Conservation (phyloP, 192 early-diverging fungal species). For the Backusella morwellensis region DNA sequence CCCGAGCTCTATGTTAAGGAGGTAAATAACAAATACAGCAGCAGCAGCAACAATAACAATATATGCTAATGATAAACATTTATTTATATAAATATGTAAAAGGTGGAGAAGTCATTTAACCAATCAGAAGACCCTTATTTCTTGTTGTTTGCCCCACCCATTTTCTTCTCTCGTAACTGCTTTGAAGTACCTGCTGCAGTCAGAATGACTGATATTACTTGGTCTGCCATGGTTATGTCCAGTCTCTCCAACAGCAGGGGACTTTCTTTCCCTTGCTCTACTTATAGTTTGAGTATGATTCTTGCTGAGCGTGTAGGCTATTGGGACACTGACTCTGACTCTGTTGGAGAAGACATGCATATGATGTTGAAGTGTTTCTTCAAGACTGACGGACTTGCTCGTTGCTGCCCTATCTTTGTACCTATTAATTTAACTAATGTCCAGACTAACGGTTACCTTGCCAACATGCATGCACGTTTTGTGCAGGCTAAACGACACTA, state of each 20-base stretch:
- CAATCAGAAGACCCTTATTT: constrained; percentile 46
- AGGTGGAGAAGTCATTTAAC: constrained; percentile 39
- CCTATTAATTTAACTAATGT: constrained; percentile 69
- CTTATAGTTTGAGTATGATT: constrained; percentile 73
- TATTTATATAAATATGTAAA: constrained; percentile 13
- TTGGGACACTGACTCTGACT: constrained; percentile 76
- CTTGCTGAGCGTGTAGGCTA: constrained; percentile 67
- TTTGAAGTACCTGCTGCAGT: constrained; percentile 71
- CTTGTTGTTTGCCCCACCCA: constrained; percentile 46
- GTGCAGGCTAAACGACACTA: constrained; percentile 71
- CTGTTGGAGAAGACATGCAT: constrained; percentile 81
- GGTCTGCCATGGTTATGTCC: constrained; percentile 74
- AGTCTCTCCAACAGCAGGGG: constrained; percentile 60
- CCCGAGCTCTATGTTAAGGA: constrained; percentile 67
- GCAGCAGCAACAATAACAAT: not conserved
- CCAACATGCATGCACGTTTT: constrained; percentile 58
- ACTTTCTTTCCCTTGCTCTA: constrained; percentile 73
- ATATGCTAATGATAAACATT: not conserved
- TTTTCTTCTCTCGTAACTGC: constrained; percentile 59
- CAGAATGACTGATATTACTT: constrained; percentile 69
- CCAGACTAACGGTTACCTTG: constrained; percentile 51
- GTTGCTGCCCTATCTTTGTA: constrained; percentile 66
- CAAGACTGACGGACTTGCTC: constrained; percentile 62
- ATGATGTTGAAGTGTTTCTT: constrained; percentile 84
- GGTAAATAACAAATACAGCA: constrained; percentile 13